Percentiles rank a stretch among this genome's conserved stretches.
phyloP scores from a whole-genome alignment of 2,329 filamentous ascomycete genomes.

The Coniochaeta ligniaria region DNA sequence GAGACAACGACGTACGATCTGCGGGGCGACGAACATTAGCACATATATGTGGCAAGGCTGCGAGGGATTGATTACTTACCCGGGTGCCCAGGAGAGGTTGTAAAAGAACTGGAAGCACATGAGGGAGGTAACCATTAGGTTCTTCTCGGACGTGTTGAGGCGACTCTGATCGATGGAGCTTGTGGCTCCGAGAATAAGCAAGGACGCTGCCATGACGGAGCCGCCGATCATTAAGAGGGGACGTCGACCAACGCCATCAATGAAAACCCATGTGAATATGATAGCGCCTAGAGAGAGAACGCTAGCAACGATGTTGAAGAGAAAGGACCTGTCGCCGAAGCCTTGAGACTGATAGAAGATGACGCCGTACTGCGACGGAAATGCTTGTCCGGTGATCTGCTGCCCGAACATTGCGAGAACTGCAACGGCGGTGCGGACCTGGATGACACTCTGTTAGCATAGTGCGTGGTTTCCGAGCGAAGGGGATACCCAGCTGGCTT shows the following conservation, averaged over 20 bases:
- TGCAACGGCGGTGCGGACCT: slow-evolving; percentile 13
- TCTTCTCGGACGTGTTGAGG: slow-evolving; percentile 2
- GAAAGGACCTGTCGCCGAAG: slow-evolving; percentile 14
- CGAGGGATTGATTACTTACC: slow-evolving; percentile 9
- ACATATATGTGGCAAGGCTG: no score
- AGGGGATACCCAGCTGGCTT: no score
- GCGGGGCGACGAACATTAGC: not conserved
- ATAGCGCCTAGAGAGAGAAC: slow-evolving; percentile 2
- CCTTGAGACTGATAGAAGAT: slow-evolving; percentile 22
- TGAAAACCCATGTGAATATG: slow-evolving; percentile 15
- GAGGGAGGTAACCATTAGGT: slow-evolving; percentile 16
- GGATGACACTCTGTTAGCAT: no score
- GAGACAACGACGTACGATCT: slow-evolving; percentile 19
- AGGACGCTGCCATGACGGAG: slow-evolving; percentile 14
- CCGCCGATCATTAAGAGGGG: slow-evolving; percentile 18
- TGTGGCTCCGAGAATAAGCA: slow-evolving; percentile 15
- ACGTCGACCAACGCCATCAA: slow-evolving; percentile 17
- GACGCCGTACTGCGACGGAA: slow-evolving; percentile 19
- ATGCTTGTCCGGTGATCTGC: slow-evolving; percentile 24
- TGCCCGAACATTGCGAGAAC: slow-evolving; percentile 22
- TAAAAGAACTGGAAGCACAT: slow-evolving; percentile 17
- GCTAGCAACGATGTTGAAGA: slow-evolving; percentile 15
- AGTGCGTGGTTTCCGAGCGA: no score
- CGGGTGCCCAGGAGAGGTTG: slow-evolving; percentile 19
- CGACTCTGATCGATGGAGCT: slow-evolving; percentile 5